These are phyloP conservation scores for Populus hybrid DNA, from an alignment of 441 rosid species.

Conservation along the genomic window DNA sequence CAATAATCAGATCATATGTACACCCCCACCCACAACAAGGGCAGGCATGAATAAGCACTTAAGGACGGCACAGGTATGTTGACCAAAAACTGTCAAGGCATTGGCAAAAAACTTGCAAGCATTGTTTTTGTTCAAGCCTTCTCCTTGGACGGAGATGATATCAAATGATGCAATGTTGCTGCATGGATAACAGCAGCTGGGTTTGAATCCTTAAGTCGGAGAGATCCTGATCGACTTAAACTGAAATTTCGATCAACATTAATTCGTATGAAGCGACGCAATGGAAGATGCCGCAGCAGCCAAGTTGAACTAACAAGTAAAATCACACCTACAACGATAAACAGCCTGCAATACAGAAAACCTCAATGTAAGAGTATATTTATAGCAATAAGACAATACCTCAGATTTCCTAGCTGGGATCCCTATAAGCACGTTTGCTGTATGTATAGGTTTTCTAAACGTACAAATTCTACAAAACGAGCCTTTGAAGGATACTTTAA, in stretches of 20 bases:
- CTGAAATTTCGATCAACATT: constrained; percentile 45
- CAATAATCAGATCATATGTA: no score
- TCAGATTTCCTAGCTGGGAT: background rate
- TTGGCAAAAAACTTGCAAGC: no score
- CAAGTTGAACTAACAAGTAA: constrained; percentile 83
- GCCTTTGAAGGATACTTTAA: background rate
- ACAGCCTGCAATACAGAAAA: constrained; percentile 50
- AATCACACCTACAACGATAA: constrained; percentile 74
- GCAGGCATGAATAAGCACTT: no score
- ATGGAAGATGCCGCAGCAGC: constrained; percentile 55
- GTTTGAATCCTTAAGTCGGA: constrained; percentile 52
- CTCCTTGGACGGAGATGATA: constrained; percentile 62
- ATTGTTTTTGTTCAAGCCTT: constrained; percentile 43
- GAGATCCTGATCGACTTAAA: constrained; percentile 47
- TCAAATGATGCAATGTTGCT: constrained; percentile 81
- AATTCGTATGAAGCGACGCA: constrained; percentile 34
- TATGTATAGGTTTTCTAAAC: background rate
- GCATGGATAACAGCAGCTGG: constrained; percentile 87
- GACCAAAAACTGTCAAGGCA: no score
- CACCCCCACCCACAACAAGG: no score
- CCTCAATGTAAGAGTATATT: background rate
- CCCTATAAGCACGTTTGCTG: background rate
- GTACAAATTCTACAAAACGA: background rate
- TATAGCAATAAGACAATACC: background rate
- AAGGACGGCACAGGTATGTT: no score